Percentiles rank a stretch among this genome's conserved stretches.
These are phyloP conservation scores for Naganishia antarctica DNA, from an alignment of 768 basidiomycete genomes.

Conservation along the genomic window DNA sequence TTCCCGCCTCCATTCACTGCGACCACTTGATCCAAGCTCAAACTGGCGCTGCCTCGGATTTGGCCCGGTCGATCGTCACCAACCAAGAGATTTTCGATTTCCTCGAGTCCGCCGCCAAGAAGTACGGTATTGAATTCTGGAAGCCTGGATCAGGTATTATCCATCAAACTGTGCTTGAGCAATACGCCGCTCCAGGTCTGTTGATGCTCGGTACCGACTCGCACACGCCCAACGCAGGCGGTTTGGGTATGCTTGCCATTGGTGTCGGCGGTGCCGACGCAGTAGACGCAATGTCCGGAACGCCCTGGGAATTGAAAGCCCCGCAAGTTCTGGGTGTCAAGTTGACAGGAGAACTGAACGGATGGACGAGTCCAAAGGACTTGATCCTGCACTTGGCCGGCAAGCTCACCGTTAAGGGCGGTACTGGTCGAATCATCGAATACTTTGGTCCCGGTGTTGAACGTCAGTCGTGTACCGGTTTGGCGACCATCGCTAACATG, in stretches of 20 bases:
- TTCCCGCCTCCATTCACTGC: constrained; percentile 76
- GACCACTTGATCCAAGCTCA: constrained; percentile 94
- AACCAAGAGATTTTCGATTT: constrained; percentile 99
- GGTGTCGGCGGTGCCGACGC: constrained; percentile 96
- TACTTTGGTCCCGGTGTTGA: constrained; percentile 92
- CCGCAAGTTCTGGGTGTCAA: constrained; percentile 76
- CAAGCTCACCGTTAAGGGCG: constrained; percentile 91
- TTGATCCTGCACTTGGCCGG: constrained; percentile 90
- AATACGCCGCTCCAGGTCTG: constrained; percentile 92
- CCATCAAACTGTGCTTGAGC: constrained; percentile 96
- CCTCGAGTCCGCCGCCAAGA: constrained; percentile 71
- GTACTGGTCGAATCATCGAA: constrained; percentile 90
- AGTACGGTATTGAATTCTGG: constrained; percentile 90
- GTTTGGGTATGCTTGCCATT: constrained; percentile 90
- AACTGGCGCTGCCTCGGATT: constrained; percentile 78
- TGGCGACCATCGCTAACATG: constrained; percentile 98
- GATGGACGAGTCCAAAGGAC: constrained; percentile 95
- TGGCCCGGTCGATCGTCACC: constrained; percentile 68
- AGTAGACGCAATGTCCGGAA: constrained; percentile 95
- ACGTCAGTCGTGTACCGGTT: constrained; percentile 84
- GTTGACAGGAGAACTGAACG: constrained; percentile 75
- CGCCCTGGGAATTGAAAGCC: constrained; percentile 95
- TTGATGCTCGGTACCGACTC: constrained; percentile 77
- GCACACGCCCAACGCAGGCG: constrained; percentile 97
- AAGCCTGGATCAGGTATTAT: constrained; percentile 78